These are phyloP conservation scores for Cutaneotrichosporon cavernicola DNA, from an alignment of 1,284 basidiomycete species.

Conservation along the genomic window DNA sequence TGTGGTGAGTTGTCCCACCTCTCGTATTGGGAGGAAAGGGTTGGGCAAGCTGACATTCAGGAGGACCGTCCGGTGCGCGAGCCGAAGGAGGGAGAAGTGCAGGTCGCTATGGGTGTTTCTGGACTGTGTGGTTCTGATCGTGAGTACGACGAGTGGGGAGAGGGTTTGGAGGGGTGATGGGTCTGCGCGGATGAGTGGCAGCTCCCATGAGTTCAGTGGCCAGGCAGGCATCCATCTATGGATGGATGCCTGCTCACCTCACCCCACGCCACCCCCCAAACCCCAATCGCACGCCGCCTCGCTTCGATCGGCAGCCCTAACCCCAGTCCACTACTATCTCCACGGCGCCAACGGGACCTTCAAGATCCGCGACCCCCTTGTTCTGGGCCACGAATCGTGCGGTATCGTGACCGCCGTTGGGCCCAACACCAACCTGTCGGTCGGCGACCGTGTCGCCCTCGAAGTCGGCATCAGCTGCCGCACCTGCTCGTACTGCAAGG, in stretches of 20 bases:
- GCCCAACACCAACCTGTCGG: constrained; percentile 56
- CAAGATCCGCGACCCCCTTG: constrained; percentile 72
- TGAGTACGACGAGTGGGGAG: constrained; percentile 54
- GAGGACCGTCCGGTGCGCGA: constrained; percentile 48
- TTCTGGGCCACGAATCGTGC: constrained; percentile 88
- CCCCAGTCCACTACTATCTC: constrained; percentile 78
- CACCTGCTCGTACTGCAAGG: constrained; percentile 56
- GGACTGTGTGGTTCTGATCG: constrained; percentile 89
- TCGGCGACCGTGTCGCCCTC: constrained; percentile 88
- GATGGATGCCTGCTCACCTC: too few relatives aligned
- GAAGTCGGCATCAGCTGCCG: constrained; percentile 89
- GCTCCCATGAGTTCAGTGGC: not conserved
- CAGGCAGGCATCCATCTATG: too few relatives aligned
- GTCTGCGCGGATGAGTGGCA: too few relatives aligned
- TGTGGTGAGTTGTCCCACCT: constrained; percentile 44
- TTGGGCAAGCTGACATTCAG: constrained; percentile 31
- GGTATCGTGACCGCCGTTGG: constrained; percentile 59
- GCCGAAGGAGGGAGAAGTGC: constrained; percentile 49
- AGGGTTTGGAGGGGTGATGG: too few relatives aligned
- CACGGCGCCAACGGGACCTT: constrained; percentile 91
- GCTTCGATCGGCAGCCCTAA: constrained; percentile 5
- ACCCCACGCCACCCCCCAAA: not conserved
- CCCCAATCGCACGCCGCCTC: not conserved
- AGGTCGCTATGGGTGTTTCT: constrained; percentile 64
- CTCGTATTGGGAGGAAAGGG: not conserved